Evolutionary conservation across 768 basidiomycete species (phyloP).

Genomic region (Saitozyma sp.): DNA sequence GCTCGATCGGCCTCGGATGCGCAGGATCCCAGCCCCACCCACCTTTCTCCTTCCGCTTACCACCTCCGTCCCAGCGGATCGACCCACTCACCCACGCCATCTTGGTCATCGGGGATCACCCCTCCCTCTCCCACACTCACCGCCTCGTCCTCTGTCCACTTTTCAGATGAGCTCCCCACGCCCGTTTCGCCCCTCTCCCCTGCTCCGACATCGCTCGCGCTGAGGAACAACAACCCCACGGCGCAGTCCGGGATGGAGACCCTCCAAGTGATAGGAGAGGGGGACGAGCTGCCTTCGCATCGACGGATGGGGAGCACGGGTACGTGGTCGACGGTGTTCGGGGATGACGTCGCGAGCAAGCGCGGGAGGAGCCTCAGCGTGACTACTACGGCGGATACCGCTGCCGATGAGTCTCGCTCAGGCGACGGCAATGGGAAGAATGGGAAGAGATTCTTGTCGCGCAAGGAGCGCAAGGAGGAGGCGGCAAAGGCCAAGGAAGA

Average conservation of each 20-base stretch:
- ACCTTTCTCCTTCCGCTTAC: constrained; percentile 24
- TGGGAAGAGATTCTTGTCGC: constrained; percentile 12
- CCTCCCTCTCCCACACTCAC: constrained; percentile 43
- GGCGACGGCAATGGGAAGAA: constrained; percentile 13
- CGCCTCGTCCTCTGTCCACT: constrained; percentile 39
- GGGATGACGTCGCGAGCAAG: constrained; percentile 20
- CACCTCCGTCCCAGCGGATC: constrained; percentile 12
- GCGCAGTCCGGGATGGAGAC: constrained; percentile 37
- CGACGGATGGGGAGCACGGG: constrained; percentile 30
- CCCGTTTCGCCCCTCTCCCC: constrained; percentile 22
- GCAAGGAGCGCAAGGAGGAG: constrained; percentile 22
- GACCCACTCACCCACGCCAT: constrained; percentile 26
- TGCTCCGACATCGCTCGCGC: constrained; percentile 28
- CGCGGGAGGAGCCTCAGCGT: constrained; percentile 1
- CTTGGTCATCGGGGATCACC: constrained; percentile 28
- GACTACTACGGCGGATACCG: background rate
- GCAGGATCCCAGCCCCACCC: constrained; percentile 11
- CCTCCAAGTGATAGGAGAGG: constrained; percentile 26
- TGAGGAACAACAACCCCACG: constrained; percentile 49
- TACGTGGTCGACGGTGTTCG: constrained; percentile 36
- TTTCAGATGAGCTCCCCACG: constrained; percentile 33
- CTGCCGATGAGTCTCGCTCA: background rate
- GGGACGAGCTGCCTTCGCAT: constrained; percentile 1
- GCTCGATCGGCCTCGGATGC: constrained; percentile 3
- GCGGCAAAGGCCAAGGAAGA: constrained; percentile 15